These are phyloP conservation scores for Podila minutissima DNA, from an alignment of 192 early-diverging fungal genomes.

Conservation along the genomic window DNA sequence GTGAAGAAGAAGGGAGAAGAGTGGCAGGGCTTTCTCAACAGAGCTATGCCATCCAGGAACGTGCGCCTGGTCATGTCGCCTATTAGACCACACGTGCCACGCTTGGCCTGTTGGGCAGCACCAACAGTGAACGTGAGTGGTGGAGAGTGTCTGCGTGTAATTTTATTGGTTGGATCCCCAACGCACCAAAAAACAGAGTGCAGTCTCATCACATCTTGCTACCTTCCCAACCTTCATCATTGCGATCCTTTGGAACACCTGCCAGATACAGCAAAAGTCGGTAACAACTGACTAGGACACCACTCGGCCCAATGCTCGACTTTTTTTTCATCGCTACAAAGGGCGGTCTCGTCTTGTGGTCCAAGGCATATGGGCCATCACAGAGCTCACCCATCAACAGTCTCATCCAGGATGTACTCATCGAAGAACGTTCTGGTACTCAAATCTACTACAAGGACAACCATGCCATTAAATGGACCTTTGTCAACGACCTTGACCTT, in stretches of 20 bases:
- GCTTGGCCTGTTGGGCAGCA: too few relatives aligned
- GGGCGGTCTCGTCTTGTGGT: slow-evolving; percentile 91
- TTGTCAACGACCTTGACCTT: slow-evolving; percentile 83
- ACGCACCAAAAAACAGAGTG: too few relatives aligned
- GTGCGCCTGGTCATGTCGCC: neutral
- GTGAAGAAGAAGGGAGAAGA: neutral
- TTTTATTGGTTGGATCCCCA: too few relatives aligned
- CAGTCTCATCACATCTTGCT: neutral
- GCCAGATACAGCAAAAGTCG: too few relatives aligned
- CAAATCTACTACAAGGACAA: slow-evolving; percentile 73
- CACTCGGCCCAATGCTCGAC: slow-evolving; percentile 77
- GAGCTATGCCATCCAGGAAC: neutral
- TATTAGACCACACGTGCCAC: too few relatives aligned
- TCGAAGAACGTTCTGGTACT: slow-evolving; percentile 73
- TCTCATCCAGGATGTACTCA: slow-evolving; percentile 81
- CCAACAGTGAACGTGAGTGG: too few relatives aligned
- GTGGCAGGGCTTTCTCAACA: neutral
- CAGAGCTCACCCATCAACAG: slow-evolving; percentile 72
- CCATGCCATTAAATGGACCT: slow-evolving; percentile 81
- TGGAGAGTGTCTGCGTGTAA: too few relatives aligned
- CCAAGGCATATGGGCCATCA: slow-evolving; percentile 70
- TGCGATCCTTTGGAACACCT: too few relatives aligned
- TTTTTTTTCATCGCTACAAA: slow-evolving; percentile 84
- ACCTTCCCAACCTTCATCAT: neutral
- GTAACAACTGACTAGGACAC: too few relatives aligned